Evolutionary conservation across 768 basidiomycete species (phyloP).

Genomic region (Lactifluus pinguis): DNA sequence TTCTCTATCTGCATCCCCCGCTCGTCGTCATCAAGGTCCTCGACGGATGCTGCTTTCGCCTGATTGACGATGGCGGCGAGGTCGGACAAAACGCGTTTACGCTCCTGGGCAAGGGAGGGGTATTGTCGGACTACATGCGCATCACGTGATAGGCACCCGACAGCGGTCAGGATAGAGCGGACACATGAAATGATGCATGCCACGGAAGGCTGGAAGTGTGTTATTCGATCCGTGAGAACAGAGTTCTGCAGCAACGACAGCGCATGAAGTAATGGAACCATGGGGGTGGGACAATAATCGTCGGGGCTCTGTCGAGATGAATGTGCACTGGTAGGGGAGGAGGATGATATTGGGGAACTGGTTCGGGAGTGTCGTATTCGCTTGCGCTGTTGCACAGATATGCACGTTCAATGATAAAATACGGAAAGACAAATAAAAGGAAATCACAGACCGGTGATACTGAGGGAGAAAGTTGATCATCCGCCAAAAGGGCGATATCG

Average conservation of each 20-base stretch:
- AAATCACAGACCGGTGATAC: slow-evolving; percentile 32
- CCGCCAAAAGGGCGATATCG: slow-evolving; percentile 48
- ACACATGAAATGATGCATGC: slow-evolving; percentile 94
- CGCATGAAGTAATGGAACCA: slow-evolving; percentile 78
- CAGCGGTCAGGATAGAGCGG: slow-evolving; percentile 72
- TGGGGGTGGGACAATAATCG: slow-evolving; percentile 61
- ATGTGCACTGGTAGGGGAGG: slow-evolving; percentile 1
- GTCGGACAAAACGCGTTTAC: slow-evolving; percentile 72
- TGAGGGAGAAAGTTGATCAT: slow-evolving; percentile 44
- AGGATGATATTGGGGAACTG: slow-evolving; percentile 4
- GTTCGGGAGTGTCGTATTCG: slow-evolving; percentile 24
- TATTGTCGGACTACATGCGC: slow-evolving; percentile 60
- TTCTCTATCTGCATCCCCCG: slow-evolving; percentile 52
- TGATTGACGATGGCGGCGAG: slow-evolving; percentile 78
- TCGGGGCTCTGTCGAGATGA: slow-evolving; percentile 12
- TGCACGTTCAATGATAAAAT: background rate
- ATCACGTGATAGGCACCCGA: slow-evolving; percentile 79
- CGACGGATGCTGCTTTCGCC: slow-evolving; percentile 53
- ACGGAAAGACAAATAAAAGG: background rate
- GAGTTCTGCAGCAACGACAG: slow-evolving; percentile 81
- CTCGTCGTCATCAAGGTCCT: slow-evolving; percentile 40
- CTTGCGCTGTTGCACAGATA: slow-evolving; percentile 4
- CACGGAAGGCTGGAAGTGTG: slow-evolving; percentile 89
- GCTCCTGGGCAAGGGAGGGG: slow-evolving; percentile 60
- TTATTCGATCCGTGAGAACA: slow-evolving; percentile 61